Percentiles rank a stretch among this genome's conserved stretches.
phyloP scores from a whole-genome alignment of 805 yeast genomes.

The Novakomyces olei region DNA sequence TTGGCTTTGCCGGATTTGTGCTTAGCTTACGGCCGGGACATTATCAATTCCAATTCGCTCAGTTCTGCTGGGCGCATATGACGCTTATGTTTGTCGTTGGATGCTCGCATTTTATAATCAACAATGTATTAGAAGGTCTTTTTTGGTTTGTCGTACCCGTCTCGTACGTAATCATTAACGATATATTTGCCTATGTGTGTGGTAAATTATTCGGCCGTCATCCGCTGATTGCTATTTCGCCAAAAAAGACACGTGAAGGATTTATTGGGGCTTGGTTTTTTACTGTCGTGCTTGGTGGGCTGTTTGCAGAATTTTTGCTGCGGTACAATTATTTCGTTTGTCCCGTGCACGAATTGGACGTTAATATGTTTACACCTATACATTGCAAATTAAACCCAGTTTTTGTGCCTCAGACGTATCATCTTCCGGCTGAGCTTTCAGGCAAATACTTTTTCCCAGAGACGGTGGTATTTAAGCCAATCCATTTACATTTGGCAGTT shows the following conservation, averaged over 20 bases:
- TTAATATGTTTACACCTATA: conserved; percentile 39
- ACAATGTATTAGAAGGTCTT: conserved; percentile 70
- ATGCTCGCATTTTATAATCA: conserved; percentile 83
- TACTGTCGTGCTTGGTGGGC: conserved; percentile 52
- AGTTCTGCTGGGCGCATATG: conserved; percentile 86
- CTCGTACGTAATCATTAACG: conserved; percentile 78
- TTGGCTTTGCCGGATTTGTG: conserved; percentile 80
- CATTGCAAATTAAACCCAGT: conserved; percentile 73
- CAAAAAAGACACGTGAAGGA: conserved; percentile 94
- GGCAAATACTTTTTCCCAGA: conserved; percentile 14
- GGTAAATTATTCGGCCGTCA: conserved; percentile 92
- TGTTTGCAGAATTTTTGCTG: conserved; percentile 41
- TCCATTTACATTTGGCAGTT: conserved; percentile 69
- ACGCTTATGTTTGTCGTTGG: conserved; percentile 69
- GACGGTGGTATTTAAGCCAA: conserved; percentile 49
- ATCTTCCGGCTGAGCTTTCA: conserved; percentile 43
- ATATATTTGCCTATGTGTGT: conserved; percentile 87
- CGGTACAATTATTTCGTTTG: conserved; percentile 61
- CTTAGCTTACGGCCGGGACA: conserved; percentile 72
- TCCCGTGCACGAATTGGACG: conserved; percentile 39
- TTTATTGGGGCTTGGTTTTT: conserved; percentile 95
- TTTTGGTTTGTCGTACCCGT: conserved; percentile 90
- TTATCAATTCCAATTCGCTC: conserved; percentile 80
- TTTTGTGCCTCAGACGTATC: conserved; percentile 59
- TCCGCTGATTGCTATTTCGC: conserved; percentile 78